phyloP scores from a whole-genome alignment of 345 rosid species.

The Pugionium cornutum region DNA sequence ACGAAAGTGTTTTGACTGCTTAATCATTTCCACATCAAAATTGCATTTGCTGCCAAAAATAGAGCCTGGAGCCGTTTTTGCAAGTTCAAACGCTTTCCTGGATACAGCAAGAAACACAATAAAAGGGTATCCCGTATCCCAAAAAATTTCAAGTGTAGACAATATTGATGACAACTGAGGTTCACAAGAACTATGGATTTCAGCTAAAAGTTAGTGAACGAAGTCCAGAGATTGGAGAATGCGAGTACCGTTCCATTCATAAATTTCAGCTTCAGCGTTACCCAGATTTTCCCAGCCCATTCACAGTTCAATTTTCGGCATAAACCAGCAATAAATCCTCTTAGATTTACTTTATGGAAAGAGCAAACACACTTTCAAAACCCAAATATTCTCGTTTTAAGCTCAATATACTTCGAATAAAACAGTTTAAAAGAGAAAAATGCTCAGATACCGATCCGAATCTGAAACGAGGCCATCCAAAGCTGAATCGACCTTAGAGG shows the following conservation, averaged over 20 bases:
- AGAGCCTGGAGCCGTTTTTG: slow-evolving; percentile 58
- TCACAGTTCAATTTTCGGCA: slow-evolving; percentile 1
- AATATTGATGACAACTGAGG: slow-evolving; percentile 10
- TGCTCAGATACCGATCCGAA: slow-evolving; percentile 65
- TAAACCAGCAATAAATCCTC: background rate
- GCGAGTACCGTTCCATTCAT: background rate
- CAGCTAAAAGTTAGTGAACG: background rate
- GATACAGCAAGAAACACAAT: slow-evolving; percentile 25
- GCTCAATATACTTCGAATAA: background rate
- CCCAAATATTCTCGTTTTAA: background rate
- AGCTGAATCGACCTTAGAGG: slow-evolving; percentile 61
- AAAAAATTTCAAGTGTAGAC: background rate
- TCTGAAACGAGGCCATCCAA: slow-evolving; percentile 60
- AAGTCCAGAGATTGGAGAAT: background rate
- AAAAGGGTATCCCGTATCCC: slow-evolving; percentile 10
- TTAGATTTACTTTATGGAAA: slow-evolving; percentile 4
- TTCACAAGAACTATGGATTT: slow-evolving; percentile 7
- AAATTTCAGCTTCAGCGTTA: slow-evolving; percentile 9
- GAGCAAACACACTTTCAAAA: background rate
- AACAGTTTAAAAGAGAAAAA: background rate
- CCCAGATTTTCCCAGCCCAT: background rate
- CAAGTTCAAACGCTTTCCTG: slow-evolving; percentile 80
- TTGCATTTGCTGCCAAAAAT: slow-evolving; percentile 53
- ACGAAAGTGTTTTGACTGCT: slow-evolving; percentile 63
- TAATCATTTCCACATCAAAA: slow-evolving; percentile 63